Evolutionary conservation across 2,329 filamentous ascomycete genomes (phyloP).

Genomic region (Colletotrichum lindemuthianum): DNA sequence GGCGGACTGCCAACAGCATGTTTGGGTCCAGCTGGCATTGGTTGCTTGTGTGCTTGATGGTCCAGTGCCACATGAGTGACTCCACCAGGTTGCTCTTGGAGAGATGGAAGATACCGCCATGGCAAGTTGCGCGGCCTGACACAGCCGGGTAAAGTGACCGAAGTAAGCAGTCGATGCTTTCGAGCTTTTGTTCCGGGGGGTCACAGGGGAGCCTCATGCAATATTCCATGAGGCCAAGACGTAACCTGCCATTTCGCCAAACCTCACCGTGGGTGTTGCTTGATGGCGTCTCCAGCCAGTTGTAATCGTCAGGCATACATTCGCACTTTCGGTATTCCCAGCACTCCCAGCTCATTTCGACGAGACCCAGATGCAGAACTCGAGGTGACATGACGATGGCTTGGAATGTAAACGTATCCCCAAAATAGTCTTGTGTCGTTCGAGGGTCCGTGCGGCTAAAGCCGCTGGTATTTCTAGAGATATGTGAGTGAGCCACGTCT

Average conservation of each 20-base stretch:
- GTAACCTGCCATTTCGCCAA: no score
- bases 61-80: no score
- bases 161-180: neutral
- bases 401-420: conserved; percentile 5
- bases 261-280: neutral
- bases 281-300: no score
- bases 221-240: no score
- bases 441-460: neutral
- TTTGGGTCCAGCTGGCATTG: no score
- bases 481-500: rapidly evolving
- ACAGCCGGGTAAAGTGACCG: no score
- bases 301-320: neutral
- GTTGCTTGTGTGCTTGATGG: no score
- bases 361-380: conserved; percentile 10
- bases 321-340: conserved; percentile 1
- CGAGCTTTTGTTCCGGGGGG: neutral
- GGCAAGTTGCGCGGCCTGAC: no score
- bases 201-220: neutral
- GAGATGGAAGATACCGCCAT: no score
- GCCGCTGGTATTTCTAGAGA: neutral
- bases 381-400: conserved; percentile 6
- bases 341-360: conserved; percentile 24
- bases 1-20: no score
- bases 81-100: no score
- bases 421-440: neutral